A percentile compares a stretch with the other conserved stretches of the same genome.
phyloP scores from a whole-genome alignment of 2,329 filamentous ascomycete species.

The Tolypocladium pustulatum region DNA sequence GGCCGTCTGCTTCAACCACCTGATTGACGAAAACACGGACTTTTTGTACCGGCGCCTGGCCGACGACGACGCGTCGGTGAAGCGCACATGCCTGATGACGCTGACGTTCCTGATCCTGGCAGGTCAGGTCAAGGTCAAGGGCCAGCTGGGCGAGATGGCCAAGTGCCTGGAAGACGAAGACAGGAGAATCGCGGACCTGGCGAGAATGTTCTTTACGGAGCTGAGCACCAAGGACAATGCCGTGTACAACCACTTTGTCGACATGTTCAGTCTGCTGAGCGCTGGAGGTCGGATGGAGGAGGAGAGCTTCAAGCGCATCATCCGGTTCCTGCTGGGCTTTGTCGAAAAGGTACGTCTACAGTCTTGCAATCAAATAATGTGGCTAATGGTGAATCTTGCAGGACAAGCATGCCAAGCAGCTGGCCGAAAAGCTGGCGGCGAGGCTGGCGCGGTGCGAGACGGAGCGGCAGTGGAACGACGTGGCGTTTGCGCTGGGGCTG shows the following conservation, averaged over 20 bases:
- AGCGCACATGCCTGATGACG: constrained; percentile 97
- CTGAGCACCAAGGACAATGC: constrained; percentile 97
- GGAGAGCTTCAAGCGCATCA: constrained; percentile 73
- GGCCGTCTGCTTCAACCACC: constrained; percentile 98
- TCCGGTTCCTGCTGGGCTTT: constrained; percentile 90
- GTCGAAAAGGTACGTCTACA: constrained; percentile 74
- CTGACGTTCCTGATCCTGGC: constrained; percentile 94
- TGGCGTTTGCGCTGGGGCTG: constrained; percentile 81
- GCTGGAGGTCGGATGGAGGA: constrained; percentile 73
- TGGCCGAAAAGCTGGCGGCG: constrained; percentile 85
- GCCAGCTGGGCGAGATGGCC: constrained; percentile 96
- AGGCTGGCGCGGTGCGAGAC: constrained; percentile 77
- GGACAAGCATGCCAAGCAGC: constrained; percentile 95
- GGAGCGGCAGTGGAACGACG: constrained; percentile 95
- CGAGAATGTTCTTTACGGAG: constrained; percentile 97
- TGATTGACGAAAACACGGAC: constrained; percentile 98
- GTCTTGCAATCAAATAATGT: background rate
- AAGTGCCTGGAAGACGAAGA: constrained; percentile 98
- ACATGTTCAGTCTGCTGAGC: constrained; percentile 92
- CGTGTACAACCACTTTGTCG: constrained; percentile 98
- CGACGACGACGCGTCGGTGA: constrained; percentile 79
- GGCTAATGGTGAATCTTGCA: constrained; percentile 24
- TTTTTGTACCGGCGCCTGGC: constrained; percentile 92
- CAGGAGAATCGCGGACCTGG: constrained; percentile 84
- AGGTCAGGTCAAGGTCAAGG: constrained; percentile 98